phyloP scores from a whole-genome alignment of 768 basidiomycete genomes.

The Lactifluus rugatus region DNA sequence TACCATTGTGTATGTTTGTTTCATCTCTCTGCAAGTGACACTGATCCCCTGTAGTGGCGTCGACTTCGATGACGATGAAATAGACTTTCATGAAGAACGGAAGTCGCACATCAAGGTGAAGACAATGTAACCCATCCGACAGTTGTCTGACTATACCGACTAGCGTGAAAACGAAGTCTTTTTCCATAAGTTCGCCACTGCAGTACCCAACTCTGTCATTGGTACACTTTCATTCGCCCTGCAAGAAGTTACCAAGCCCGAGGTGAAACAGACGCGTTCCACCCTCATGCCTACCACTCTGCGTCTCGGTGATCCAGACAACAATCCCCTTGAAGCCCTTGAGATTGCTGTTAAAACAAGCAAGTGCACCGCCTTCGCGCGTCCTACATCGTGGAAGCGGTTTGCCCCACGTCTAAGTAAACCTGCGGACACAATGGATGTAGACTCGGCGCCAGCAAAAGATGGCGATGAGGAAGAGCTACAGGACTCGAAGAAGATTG shows the following conservation, averaged over 20 bases:
- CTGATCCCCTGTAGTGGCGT: slow-evolving; percentile 51
- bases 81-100: slow-evolving; percentile 50
- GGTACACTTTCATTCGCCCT: slow-evolving; percentile 62
- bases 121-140: not conserved
- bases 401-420: slow-evolving; percentile 36
- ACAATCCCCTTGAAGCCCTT: slow-evolving; percentile 58
- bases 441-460: slow-evolving; percentile 13
- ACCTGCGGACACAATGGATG: slow-evolving; percentile 28
- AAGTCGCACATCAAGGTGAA: slow-evolving; percentile 68
- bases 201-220: slow-evolving; percentile 41
- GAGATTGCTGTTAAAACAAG: slow-evolving; percentile 64
- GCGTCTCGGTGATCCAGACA: slow-evolving; percentile 67
- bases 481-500: slow-evolving; percentile 16
- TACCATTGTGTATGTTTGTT: slow-evolving; percentile 55
- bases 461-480: slow-evolving; percentile 16
- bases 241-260: slow-evolving; percentile 47
- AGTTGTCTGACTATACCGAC: not conserved
- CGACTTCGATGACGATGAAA: slow-evolving; percentile 74
- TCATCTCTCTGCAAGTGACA: not conserved
- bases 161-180: slow-evolving; percentile 72
- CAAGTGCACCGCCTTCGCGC: slow-evolving; percentile 66
- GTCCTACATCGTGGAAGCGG: slow-evolving; percentile 75
- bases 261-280: slow-evolving; percentile 61
- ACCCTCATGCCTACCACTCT: slow-evolving; percentile 52
- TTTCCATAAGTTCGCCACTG: slow-evolving; percentile 38